phyloP scores from a whole-genome alignment of 2,329 filamentous ascomycete species.

The Pseudogymnoascus sp. region DNA sequence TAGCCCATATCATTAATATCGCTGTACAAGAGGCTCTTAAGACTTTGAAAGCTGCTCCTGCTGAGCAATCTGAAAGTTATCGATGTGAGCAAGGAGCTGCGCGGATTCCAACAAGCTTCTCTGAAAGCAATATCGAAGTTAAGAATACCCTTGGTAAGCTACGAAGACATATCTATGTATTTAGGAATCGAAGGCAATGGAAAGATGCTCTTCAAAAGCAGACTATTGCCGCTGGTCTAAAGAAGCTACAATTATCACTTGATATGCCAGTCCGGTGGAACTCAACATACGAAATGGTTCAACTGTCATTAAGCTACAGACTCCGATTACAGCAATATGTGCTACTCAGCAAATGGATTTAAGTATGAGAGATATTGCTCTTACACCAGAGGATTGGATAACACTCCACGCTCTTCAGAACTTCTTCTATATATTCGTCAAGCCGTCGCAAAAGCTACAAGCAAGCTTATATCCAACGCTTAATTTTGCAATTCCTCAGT shows the following conservation, averaged over 20 bases:
- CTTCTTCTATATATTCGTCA: background rate
- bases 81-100: background rate
- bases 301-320: background rate
- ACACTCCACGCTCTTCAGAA: background rate
- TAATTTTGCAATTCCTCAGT: background rate
- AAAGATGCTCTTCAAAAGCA: background rate
- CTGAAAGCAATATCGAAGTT: background rate
- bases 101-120: background rate
- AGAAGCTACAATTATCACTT: background rate
- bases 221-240: background rate
- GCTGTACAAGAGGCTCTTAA: background rate
- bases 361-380: background rate
- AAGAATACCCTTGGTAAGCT: background rate
- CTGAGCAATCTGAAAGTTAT: background rate
- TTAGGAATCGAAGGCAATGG: background rate
- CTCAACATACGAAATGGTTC: background rate
- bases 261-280: background rate
- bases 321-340: background rate
- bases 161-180: background rate
- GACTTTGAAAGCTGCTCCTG: background rate
- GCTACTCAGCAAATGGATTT: background rate
- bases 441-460: background rate
- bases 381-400: background rate
- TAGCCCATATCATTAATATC: background rate
- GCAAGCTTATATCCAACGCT: background rate